Percentiles rank a stretch among this genome's conserved stretches.
phyloP scores from a whole-genome alignment of 148 eudicot genomes.

The Hydrangea macrophylla region DNA sequence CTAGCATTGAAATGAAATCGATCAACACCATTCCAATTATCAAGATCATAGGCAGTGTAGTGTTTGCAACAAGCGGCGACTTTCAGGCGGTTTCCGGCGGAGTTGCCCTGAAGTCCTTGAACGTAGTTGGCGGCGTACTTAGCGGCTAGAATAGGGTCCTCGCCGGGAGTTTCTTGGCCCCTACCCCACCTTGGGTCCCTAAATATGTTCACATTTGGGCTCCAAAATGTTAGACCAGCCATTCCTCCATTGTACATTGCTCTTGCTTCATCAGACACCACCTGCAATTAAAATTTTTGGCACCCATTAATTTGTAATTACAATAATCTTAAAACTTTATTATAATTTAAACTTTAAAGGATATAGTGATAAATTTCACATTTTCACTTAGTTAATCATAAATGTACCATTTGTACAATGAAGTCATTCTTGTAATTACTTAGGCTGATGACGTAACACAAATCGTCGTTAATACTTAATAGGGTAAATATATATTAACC shows the following conservation, averaged over 20 bases:
- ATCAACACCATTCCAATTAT: conserved; percentile 65
- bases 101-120: conserved; percentile 68
- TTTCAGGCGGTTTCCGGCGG: conserved; percentile 42
- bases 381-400: too few species aligned
- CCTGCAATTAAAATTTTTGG: conserved; percentile 51
- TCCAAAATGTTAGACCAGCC: conserved; percentile 89
- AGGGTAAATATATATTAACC: too few species aligned
- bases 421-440: too few species aligned
- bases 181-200: conserved; percentile 96
- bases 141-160: conserved; percentile 67
- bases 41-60: conserved; percentile 86
- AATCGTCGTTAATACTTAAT: too few species aligned
- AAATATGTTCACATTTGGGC: conserved; percentile 95
- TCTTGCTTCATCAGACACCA: conserved; percentile 87
- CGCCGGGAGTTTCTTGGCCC: conserved; percentile 96
- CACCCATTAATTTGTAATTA: too few species aligned
- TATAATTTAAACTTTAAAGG: too few species aligned
- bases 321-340: too few species aligned
- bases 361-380: too few species aligned
- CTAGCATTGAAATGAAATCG: conserved; percentile 73
- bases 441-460: too few species aligned
- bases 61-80: conserved; percentile 97
- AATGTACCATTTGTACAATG: too few species aligned
- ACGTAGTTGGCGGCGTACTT: conserved; percentile 80
- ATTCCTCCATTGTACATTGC: conserved; percentile 95